Base-by-base conservation (phyloP, 345 rosid genomes). In the Camelina sativa region DNA sequence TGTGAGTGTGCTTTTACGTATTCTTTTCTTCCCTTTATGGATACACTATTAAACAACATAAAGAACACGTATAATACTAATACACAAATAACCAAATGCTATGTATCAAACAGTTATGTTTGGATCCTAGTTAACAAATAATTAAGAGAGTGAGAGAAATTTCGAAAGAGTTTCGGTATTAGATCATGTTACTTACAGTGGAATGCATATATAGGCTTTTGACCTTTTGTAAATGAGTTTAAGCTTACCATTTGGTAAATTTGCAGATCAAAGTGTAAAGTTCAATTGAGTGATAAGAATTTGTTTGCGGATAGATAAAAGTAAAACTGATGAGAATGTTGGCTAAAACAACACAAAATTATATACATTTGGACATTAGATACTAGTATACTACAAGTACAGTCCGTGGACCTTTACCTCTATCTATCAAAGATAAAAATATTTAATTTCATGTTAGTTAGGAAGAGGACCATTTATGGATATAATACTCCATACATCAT, bases 351-450 rank as follows among this genome's bases (percentile, higher is more conserved):
- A 48, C 17, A 28, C 16, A 12, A 34, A 2, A 23, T 11, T 10
- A 47, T 51, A 51, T 19, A 20, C 11, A 52, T 43, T 43, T 43
- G 48, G 67, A 40, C 5, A 52, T 48, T 58, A 40, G 6, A 51
- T 10, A 67, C 54, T 69, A 22, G 40, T 4, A 60, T 13, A 75
- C 46, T 69, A 32, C 64, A 35, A 76, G 75, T 62, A 76, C 75
- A 62, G 44, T 69, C 80, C 80, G 75, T 76, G 70, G 80, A 76
- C 65, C 34, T 69, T 54, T 46, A 59, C 70, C 22, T 69, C 44
- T 41, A 60, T 54, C 23, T 23, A 61, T 34, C 12, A 54, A 62
- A 46, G 20, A 67, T 60, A 15, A 51, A 51, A 67, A 30, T 67
- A 67, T 60, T 30, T 5, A 41, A 67, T 51, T 30, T 5, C 32